Evolutionary conservation across 2,329 filamentous ascomycete species (phyloP), one percentile per base, ranked within the genome.

Genomic region (Madurella fahalii): DNA sequence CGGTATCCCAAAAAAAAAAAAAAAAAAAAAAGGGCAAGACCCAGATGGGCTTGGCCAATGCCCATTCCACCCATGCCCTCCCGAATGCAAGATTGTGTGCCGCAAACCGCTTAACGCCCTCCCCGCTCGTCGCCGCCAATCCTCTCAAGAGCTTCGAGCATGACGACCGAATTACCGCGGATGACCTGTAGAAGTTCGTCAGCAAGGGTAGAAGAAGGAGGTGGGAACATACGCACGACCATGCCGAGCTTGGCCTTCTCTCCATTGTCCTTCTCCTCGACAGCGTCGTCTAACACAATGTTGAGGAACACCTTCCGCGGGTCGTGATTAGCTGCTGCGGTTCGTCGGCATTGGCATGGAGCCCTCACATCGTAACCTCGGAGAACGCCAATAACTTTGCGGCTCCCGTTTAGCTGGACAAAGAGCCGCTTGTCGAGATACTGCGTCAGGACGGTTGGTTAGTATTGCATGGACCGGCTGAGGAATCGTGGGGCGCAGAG

Each of bases 351-450:
- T 20, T 9, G 16, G 16, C 40, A 31, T 5, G 20, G n/a, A 13
- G 40, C 46, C 67, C 87, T 62, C 76, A 96, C 94, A 84, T 99
- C 94, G 74, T 97, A 99, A 57, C 94, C 94, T 62, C 94, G 86
- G 55, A 99, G 82, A 49, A 96, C 83, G 53, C 95, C 94, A 71
- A 96, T 90, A 59, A 99, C 93, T 75, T 96, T 97, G 72, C 94
- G 89, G 73, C 92, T 96, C 69, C 94, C 94, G 74, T 99, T 99
- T 52, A 99, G 79, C 74, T 99, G 93, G 63, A 97, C 91, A 73
- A 96, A 96, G 69, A 99, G 83, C 75, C 93, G 84, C 84, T 99
- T 99, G 81, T 99, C 94, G 75, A 99, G 91, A 75, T 99, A 99
- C 94, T 99, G 67, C 25, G 9, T 37, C 34, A 11, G 11, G 13